Percentiles rank a stretch among this genome's conserved stretches.
phyloP scores from a whole-genome alignment of 78 protist genomes.

The Dictyostelium brefeldianum region DNA sequence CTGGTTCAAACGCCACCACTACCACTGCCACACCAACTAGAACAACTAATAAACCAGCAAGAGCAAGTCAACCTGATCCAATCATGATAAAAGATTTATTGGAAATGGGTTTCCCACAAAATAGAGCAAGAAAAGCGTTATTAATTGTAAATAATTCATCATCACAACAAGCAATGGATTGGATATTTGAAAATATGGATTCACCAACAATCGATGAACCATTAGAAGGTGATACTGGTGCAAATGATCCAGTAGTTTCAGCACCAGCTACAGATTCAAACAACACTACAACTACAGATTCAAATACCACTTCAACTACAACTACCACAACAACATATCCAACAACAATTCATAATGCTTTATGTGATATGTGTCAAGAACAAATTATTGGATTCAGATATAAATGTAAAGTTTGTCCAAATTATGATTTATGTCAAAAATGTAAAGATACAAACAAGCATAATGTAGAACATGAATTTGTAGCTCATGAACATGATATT shows the following conservation, averaged over 20 bases:
- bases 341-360: conserved; percentile 69
- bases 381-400: conserved; percentile 81
- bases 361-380: conserved; percentile 76
- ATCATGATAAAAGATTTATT: conserved; percentile 39
- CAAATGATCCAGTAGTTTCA: background rate
- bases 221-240: background rate
- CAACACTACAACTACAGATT: background rate
- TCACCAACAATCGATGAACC: conserved; percentile 71
- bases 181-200: conserved; percentile 75
- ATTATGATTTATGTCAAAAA: conserved; percentile 75
- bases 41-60: conserved; percentile 35
- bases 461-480: conserved; percentile 57
- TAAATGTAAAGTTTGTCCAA: conserved; percentile 81
- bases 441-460: conserved; percentile 65
- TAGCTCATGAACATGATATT: conserved; percentile 40
- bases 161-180: conserved; percentile 67
- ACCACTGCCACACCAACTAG: background rate
- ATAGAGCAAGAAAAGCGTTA: conserved; percentile 70
- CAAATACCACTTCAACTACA: conserved; percentile 27
- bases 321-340: background rate
- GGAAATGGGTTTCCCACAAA: conserved; percentile 83
- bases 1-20: background rate
- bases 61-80: conserved; percentile 41
- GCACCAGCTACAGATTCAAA: conserved; percentile 18
- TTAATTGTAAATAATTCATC: conserved; percentile 24